phyloP scores from a whole-genome alignment of 2,329 filamentous ascomycete species.

The Sclerotinia trifoliorum region DNA sequence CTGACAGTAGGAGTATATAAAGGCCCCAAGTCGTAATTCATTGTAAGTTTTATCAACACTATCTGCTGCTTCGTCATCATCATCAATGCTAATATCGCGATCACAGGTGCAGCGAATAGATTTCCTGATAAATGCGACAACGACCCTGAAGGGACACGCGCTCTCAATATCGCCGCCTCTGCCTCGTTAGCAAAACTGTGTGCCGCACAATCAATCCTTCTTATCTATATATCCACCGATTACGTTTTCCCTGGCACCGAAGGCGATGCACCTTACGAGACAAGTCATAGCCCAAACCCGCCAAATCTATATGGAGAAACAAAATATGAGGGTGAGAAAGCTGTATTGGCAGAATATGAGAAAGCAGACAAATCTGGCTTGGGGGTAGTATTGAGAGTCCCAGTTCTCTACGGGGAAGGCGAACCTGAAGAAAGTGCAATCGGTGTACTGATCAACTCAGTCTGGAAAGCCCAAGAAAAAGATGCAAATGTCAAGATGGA shows the following conservation, averaged over 20 bases:
- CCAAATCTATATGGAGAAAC: slow-evolving; percentile 78
- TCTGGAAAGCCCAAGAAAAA: slow-evolving; percentile 70
- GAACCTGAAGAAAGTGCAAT: slow-evolving; percentile 77
- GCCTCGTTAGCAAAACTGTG: slow-evolving; percentile 64
- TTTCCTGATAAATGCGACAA: slow-evolving; percentile 83
- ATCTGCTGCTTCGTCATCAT: not conserved
- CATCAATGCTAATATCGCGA: slow-evolving; percentile 3
- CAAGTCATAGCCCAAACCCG: slow-evolving; percentile 58
- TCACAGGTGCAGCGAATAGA: slow-evolving; percentile 75
- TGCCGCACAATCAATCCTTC: slow-evolving; percentile 56
- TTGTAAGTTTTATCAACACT: slow-evolving; percentile 52
- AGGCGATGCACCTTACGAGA: slow-evolving; percentile 82
- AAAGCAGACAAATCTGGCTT: slow-evolving; percentile 50
- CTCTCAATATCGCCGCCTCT: slow-evolving; percentile 73
- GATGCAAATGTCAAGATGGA: slow-evolving; percentile 72
- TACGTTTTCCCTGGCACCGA: slow-evolving; percentile 73
- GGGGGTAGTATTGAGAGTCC: slow-evolving; percentile 73
- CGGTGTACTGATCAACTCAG: slow-evolving; percentile 73
- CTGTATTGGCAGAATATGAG: slow-evolving; percentile 62
- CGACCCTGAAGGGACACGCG: slow-evolving; percentile 71
- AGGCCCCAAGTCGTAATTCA: slow-evolving; percentile 79
- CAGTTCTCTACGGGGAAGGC: slow-evolving; percentile 79
- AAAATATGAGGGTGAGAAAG: slow-evolving; percentile 70
- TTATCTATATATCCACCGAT: slow-evolving; percentile 80
- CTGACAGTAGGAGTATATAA: slow-evolving; percentile 29